phyloP scores from a whole-genome alignment of 2,329 filamentous ascomycete genomes.

The Penicillium sp. region DNA sequence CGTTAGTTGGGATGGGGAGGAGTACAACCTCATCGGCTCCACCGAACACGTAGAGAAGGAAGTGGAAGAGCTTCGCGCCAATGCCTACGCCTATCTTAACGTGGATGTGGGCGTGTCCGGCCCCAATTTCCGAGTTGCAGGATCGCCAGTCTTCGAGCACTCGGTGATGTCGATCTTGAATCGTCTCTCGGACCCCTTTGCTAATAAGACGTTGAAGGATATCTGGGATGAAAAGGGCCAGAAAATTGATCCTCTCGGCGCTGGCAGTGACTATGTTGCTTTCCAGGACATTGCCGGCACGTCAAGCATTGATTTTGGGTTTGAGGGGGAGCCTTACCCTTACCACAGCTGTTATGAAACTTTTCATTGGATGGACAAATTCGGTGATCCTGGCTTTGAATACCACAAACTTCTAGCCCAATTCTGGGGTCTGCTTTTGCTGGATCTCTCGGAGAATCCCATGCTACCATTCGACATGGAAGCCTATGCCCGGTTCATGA shows the following conservation, averaged over 20 bases:
- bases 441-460: conserved; percentile 81
- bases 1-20: conserved; percentile 92
- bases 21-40: conserved; percentile 91
- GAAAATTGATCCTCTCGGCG: conserved; percentile 70
- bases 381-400: conserved; percentile 79
- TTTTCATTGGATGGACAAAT: conserved; percentile 79
- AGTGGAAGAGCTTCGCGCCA: conserved; percentile 69
- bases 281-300: conserved; percentile 92
- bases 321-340: conserved; percentile 69
- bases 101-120: conserved; percentile 83
- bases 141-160: conserved; percentile 77
- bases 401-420: conserved; percentile 82
- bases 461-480: conserved; percentile 81
- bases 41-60: conserved; percentile 94
- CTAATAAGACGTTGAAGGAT: conserved; percentile 72
- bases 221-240: conserved; percentile 70
- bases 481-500: conserved; percentile 70
- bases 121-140: conserved; percentile 73
- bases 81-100: conserved; percentile 88
- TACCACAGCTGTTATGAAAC: conserved; percentile 88
- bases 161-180: conserved; percentile 74
- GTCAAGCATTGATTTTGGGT: conserved; percentile 83
- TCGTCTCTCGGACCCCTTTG: conserved; percentile 72
- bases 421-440: conserved; percentile 77
- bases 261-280: conserved; percentile 80